Evolutionary conservation across 768 basidiomycete species (phyloP).

Genomic region (Lactarius vividus): DNA sequence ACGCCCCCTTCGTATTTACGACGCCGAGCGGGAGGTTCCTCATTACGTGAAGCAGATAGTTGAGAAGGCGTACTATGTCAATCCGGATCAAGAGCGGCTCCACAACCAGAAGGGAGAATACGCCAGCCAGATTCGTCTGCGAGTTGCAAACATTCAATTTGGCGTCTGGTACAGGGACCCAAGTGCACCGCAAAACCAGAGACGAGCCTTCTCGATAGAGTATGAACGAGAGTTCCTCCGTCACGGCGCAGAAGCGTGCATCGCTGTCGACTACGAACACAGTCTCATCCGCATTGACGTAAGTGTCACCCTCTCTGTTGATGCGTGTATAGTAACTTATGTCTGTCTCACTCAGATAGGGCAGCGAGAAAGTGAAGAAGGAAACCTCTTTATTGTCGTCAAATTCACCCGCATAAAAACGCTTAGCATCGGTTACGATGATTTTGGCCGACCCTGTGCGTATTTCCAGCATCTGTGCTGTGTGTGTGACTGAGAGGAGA

Average conservation of each 20-base stretch:
- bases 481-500: neutral
- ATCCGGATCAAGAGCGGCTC: slow-evolving; percentile 33
- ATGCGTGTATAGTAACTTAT: neutral
- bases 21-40: slow-evolving; percentile 11
- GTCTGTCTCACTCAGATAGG: slow-evolving; percentile 15
- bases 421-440: slow-evolving; percentile 21
- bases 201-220: slow-evolving; percentile 59
- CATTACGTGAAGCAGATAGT: slow-evolving; percentile 26
- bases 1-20: slow-evolving; percentile 26
- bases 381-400: slow-evolving; percentile 5
- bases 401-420: slow-evolving; percentile 23
- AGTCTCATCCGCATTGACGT: slow-evolving; percentile 64
- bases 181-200: slow-evolving; percentile 26
- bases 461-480: neutral
- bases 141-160: slow-evolving; percentile 64
- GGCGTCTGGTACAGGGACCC: slow-evolving; percentile 50
- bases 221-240: slow-evolving; percentile 54
- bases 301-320: slow-evolving; percentile 23
- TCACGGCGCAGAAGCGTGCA: slow-evolving; percentile 47
- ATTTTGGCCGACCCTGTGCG: slow-evolving; percentile 13
- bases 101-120: slow-evolving; percentile 29
- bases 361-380: slow-evolving; percentile 22
- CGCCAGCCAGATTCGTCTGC: slow-evolving; percentile 45
- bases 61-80: slow-evolving; percentile 36
- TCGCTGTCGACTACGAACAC: slow-evolving; percentile 66